phyloP scores from a whole-genome alignment of 257 asterid genomes.

The Paraleonurus japonicus region DNA sequence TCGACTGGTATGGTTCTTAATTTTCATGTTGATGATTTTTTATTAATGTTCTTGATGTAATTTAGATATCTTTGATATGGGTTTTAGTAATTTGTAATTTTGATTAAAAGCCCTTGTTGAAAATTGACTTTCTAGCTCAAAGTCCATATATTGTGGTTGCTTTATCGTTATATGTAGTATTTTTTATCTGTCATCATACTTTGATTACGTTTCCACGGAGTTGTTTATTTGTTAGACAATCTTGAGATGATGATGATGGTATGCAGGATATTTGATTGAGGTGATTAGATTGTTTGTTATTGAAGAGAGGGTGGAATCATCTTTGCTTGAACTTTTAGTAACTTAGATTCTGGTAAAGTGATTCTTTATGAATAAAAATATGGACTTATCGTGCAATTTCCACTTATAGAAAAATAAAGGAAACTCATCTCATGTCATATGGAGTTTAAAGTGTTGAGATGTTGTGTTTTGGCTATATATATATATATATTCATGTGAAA shows the following conservation, averaged over 20 bases:
- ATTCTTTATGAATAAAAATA: constrained; percentile 17
- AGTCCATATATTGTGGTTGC: neutral
- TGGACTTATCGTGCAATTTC: constrained; percentile 16
- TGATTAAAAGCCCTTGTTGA: constrained; percentile 10
- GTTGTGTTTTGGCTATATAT: neutral
- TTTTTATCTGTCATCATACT: neutral
- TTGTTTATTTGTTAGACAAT: neutral
- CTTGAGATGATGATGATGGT: no score
- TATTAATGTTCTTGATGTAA: neutral
- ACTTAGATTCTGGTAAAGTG: constrained; percentile 34
- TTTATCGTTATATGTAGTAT: neutral
- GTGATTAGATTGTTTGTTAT: constrained; percentile 31
- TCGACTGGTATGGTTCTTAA: neutral
- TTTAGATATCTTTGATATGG: neutral
- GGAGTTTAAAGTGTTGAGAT: constrained; percentile 2
- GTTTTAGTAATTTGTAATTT: neutral
- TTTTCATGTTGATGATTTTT: neutral
- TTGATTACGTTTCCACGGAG: constrained; percentile 17
- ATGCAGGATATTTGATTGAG: neutral
- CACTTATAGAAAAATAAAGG: neutral
- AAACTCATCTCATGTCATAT: neutral
- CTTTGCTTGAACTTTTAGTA: constrained; percentile 40
- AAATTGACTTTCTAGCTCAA: constrained; percentile 16
- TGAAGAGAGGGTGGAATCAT: constrained; percentile 36
- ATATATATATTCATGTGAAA: neutral